Percentiles rank a stretch among this genome's conserved stretches.
Evolutionary conservation across 2,329 filamentous ascomycete genomes (phyloP).

Genomic region (Coniochaeta prunicola): DNA sequence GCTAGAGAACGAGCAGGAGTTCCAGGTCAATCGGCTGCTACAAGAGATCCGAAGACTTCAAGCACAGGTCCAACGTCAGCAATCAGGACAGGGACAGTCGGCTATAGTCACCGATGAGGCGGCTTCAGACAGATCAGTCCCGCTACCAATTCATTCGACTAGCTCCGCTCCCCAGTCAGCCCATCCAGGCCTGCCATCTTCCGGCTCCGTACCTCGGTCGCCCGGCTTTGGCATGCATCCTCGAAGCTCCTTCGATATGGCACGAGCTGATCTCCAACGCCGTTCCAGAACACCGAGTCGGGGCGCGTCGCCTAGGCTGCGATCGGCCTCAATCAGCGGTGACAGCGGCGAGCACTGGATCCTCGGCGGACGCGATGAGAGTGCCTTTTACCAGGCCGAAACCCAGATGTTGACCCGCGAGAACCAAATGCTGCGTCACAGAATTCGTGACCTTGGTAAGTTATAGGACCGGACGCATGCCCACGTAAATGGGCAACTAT

Average conservation of each 20-base stretch:
- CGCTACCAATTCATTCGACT: constrained; percentile 15
- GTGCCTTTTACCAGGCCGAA: constrained; percentile 74
- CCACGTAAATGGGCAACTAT: constrained; percentile 1
- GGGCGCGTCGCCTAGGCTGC: constrained; percentile 47
- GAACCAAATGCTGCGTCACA: constrained; percentile 74
- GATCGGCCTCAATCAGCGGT: constrained; percentile 50
- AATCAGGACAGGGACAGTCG: constrained; percentile 28
- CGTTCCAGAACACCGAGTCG: constrained; percentile 53
- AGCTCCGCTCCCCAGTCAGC: constrained; percentile 12
- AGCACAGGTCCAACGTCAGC: constrained; percentile 48
- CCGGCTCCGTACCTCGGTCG: constrained; percentile 37
- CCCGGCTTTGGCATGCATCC: constrained; percentile 37
- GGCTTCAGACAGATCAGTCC: constrained; percentile 31
- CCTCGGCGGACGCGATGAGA: constrained; percentile 63
- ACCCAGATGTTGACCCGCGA: constrained; percentile 70
- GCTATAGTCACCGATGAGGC: constrained; percentile 24
- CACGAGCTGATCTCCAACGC: constrained; percentile 46
- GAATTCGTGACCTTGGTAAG: constrained; percentile 66
- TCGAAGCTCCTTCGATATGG: constrained; percentile 52
- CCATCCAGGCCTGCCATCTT: constrained; percentile 13
- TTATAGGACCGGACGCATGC: not conserved
- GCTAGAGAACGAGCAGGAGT: constrained; percentile 72
- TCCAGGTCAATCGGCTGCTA: constrained; percentile 71
- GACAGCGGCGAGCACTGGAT: constrained; percentile 52
- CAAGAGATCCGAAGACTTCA: constrained; percentile 73